Conservation (phyloP, 495 filamentous ascomycete genomes). For the Cercophora newfieldiana region DNA sequence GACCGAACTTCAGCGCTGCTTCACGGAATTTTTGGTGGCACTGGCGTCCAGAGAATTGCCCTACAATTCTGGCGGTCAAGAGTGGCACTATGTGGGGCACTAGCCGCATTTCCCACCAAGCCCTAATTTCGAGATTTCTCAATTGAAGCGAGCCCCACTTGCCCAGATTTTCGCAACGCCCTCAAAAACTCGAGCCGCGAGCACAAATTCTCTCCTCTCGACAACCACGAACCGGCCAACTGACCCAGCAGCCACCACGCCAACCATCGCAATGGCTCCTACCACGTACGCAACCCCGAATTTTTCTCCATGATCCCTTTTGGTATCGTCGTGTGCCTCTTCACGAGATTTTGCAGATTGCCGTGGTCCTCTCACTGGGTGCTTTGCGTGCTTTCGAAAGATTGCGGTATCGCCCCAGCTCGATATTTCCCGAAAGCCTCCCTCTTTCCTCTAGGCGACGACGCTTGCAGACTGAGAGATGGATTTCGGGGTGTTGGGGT, state of each 20-base stretch:
- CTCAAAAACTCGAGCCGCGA: constrained; percentile 22
- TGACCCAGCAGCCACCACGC: constrained; percentile 26
- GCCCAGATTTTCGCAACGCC: constrained; percentile 15
- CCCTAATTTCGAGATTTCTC: constrained; percentile 30
- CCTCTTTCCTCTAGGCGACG: constrained; percentile 50
- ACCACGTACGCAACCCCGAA: constrained; percentile 62
- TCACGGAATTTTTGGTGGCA: constrained; percentile 29
- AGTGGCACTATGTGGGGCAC: constrained; percentile 28
- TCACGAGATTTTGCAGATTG: constrained; percentile 58
- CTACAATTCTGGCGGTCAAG: constrained; percentile 30
- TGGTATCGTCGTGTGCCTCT: constrained; percentile 55
- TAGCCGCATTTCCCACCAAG: constrained; percentile 22
- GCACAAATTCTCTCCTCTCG: constrained; percentile 21
- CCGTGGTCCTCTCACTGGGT: constrained; percentile 79
- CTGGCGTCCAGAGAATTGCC: constrained; percentile 31
- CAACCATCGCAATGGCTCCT: constrained; percentile 54
- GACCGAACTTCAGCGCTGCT: constrained; percentile 16
- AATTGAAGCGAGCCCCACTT: constrained; percentile 25
- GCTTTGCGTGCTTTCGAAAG: constrained; percentile 36
- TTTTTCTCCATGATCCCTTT: constrained; percentile 46
- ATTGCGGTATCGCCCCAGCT: constrained; percentile 63
- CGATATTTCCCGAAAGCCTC: constrained; percentile 69
- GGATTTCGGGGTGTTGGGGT: constrained; percentile 72
- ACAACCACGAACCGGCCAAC: constrained; percentile 15
- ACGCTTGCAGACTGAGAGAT: constrained; percentile 51